These are phyloP conservation scores for Ganoderma meredithae DNA, from an alignment of 1,284 basidiomycete genomes.

Conservation along the genomic window DNA sequence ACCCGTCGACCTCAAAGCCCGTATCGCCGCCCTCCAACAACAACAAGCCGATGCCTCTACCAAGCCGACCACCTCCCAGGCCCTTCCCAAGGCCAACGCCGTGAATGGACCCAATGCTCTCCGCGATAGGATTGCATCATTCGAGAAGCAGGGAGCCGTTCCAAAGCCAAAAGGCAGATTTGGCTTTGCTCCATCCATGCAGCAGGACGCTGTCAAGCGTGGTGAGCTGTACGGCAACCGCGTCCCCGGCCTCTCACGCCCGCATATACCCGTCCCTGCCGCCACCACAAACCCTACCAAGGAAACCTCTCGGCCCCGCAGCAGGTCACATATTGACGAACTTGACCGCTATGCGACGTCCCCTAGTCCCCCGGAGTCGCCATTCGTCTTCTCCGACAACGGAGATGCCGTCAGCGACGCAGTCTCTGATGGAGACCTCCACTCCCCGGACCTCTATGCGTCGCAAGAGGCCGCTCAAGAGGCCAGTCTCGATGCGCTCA, in stretches of 20 bases:
- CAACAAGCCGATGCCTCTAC: slow-evolving; percentile 48
- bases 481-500: slow-evolving; percentile 16
- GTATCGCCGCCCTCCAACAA: slow-evolving; percentile 78
- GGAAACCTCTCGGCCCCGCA: slow-evolving; percentile 18
- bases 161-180: slow-evolving; percentile 79
- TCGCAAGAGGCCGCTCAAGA: slow-evolving; percentile 23
- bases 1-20: slow-evolving; percentile 72
- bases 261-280: slow-evolving; percentile 34
- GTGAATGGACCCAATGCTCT: slow-evolving; percentile 50
- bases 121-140: slow-evolving; percentile 77
- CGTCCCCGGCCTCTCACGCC: slow-evolving; percentile 53
- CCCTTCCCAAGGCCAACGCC: slow-evolving; percentile 44
- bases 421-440: slow-evolving; percentile 25
- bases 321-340: slow-evolving; percentile 20
- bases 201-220: slow-evolving; percentile 52
- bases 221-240: slow-evolving; percentile 79
- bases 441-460: slow-evolving; percentile 13
- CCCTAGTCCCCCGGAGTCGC: slow-evolving; percentile 30
- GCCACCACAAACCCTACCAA: slow-evolving; percentile 17
- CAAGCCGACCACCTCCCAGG: slow-evolving; percentile 31
- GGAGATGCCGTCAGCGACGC: slow-evolving; percentile 27
- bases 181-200: slow-evolving; percentile 68
- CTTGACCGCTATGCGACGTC: slow-evolving; percentile 29
- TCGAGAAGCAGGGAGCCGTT: slow-evolving; percentile 77
- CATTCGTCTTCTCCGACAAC: slow-evolving; percentile 25